Evolutionary conservation across 441 rosid genomes (phyloP).

Genomic region (Corymbia calophylla): DNA sequence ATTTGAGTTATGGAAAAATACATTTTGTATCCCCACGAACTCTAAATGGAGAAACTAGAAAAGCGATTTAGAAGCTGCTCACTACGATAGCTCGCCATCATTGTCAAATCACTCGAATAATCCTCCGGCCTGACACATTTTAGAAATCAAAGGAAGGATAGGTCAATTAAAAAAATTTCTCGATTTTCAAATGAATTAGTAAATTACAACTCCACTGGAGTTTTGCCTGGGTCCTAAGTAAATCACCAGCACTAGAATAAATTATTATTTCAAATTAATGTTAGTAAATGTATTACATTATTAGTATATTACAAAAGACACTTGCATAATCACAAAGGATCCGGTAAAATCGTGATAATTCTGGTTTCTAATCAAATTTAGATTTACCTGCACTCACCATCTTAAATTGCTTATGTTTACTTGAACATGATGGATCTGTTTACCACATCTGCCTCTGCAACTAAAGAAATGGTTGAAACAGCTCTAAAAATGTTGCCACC

Average conservation of each 20-base stretch:
- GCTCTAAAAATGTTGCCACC: rapidly evolving
- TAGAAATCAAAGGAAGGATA: too few relatives aligned
- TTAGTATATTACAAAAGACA: neutral
- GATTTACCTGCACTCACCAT: neutral
- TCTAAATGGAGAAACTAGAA: too few relatives aligned
- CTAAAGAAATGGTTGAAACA: neutral
- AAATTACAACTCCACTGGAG: too few relatives aligned
- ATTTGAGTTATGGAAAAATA: too few relatives aligned
- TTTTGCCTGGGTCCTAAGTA: too few relatives aligned
- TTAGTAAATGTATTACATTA: neutral
- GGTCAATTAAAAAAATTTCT: neutral
- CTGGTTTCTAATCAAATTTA: neutral
- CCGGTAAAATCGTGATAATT: rapidly evolving
- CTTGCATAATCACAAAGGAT: neutral
- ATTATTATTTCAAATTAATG: neutral
- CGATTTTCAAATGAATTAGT: too few relatives aligned
- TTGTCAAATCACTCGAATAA: too few relatives aligned
- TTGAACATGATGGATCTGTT: neutral
- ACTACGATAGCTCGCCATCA: too few relatives aligned
- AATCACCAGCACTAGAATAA: too few relatives aligned
- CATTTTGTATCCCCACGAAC: too few relatives aligned
- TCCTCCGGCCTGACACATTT: too few relatives aligned
- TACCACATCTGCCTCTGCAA: neutral
- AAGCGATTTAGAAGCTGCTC: too few relatives aligned
- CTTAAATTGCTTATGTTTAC: neutral